Evolutionary conservation across 306 rosid genomes (phyloP).

Genomic region (Pyrus communis): DNA sequence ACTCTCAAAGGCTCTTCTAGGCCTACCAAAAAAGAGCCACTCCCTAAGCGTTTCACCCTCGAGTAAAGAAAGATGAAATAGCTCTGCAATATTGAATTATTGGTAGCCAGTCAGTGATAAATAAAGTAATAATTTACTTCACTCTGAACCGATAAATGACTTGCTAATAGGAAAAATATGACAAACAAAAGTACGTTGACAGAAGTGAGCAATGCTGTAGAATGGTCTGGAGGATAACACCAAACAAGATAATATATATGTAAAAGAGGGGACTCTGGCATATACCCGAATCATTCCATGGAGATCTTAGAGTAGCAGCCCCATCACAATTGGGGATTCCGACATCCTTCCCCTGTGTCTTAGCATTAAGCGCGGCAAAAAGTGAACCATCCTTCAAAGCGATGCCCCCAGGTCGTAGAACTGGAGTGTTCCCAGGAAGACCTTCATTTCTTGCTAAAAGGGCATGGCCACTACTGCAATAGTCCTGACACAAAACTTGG

Average conservation of each 20-base stretch:
- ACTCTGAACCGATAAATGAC: neutral
- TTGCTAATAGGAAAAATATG: neutral
- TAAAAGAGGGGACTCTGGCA: neutral
- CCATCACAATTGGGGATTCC: conserved; percentile 97
- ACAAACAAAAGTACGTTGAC: neutral
- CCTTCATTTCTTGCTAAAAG: conserved; percentile 83
- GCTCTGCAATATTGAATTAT: conserved; percentile 42
- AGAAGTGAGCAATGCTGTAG: neutral
- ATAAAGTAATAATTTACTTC: too few species aligned
- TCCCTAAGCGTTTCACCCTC: conserved; percentile 90
- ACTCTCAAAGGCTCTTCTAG: conserved; percentile 90
- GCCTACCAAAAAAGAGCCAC: conserved; percentile 98
- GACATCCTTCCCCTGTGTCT: conserved; percentile 83
- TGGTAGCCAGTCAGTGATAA: neutral
- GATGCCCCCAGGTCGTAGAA: conserved; percentile 88
- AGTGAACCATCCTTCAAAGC: conserved; percentile 83
- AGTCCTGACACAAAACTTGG: conserved; percentile 68
- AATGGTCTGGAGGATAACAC: conserved; percentile 1
- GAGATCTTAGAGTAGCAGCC: conserved; percentile 93
- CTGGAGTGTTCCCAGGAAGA: conserved; percentile 82
- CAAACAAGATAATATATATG: neutral
- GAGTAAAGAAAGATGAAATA: conserved; percentile 73
- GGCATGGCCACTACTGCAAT: conserved; percentile 84
- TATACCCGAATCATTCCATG: conserved; percentile 97
- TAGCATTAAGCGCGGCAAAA: conserved; percentile 75